Evolutionary conservation across 495 filamentous ascomycete genomes (phyloP).

Genomic region (Paragyromitra xinjiangensis): DNA sequence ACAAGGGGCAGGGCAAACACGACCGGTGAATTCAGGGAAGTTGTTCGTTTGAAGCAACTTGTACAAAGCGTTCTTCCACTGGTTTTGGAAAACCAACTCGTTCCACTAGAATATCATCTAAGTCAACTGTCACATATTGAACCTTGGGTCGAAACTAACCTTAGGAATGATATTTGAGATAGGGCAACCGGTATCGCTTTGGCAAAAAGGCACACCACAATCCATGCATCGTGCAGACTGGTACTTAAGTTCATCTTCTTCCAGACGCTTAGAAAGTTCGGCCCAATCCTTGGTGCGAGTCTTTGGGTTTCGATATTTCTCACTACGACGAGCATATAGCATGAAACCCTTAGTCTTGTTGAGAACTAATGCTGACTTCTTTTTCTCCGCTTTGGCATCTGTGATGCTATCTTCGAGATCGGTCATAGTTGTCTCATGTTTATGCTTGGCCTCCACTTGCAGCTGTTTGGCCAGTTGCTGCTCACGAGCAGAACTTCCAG

Average conservation of each 20-base stretch:
- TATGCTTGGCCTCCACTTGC: slow-evolving; percentile 73
- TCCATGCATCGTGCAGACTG: slow-evolving; percentile 99
- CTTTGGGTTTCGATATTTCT: slow-evolving; percentile 91
- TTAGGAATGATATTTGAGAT: slow-evolving; percentile 99
- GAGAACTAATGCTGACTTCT: slow-evolving; percentile 88
- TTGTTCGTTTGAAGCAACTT: slow-evolving; percentile 98
- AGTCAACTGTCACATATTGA: slow-evolving; percentile 9
- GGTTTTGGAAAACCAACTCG: slow-evolving; percentile 88
- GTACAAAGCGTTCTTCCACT: slow-evolving; percentile 96
- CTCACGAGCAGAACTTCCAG: slow-evolving; percentile 57
- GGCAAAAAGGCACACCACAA: slow-evolving; percentile 99
- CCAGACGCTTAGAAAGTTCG: slow-evolving; percentile 86
- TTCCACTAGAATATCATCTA: slow-evolving; percentile 71
- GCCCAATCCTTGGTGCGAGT: slow-evolving; percentile 94
- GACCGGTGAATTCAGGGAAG: slow-evolving; percentile 98
- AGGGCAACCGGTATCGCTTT: slow-evolving; percentile 95
- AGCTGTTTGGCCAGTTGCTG: slow-evolving; percentile 80
- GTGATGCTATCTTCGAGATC: slow-evolving; percentile 96
- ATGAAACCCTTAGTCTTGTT: slow-evolving; percentile 99
- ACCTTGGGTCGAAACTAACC: slow-evolving; percentile 22
- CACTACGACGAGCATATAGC: slow-evolving; percentile 93
- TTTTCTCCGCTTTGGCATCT: slow-evolving; percentile 88
- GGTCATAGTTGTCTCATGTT: slow-evolving; percentile 72
- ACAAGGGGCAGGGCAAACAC: slow-evolving; percentile 97
- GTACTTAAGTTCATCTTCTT: slow-evolving; percentile 98